Percentiles rank a stretch among this genome's conserved stretches.
Evolutionary conservation across 2,329 filamentous ascomycete species (phyloP).

Genomic region (Daldinia sp.): DNA sequence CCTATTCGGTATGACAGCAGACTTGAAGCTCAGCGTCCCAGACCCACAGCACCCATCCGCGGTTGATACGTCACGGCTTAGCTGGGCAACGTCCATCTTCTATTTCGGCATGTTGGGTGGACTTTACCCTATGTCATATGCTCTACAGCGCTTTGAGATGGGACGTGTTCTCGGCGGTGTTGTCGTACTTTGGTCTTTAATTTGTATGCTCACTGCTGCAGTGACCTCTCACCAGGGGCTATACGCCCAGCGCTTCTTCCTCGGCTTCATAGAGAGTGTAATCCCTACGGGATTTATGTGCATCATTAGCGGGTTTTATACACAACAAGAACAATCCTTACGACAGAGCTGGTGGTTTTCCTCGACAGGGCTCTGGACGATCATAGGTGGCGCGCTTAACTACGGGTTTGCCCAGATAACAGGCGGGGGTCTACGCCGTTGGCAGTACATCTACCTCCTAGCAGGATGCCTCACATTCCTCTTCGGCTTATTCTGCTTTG

Average conservation of each 20-base stretch:
- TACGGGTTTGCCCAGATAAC: conserved; percentile 75
- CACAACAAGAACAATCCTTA: conserved; percentile 72
- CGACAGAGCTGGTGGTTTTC: conserved; percentile 78
- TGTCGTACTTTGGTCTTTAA: conserved; percentile 73
- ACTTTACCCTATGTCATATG: conserved; percentile 78
- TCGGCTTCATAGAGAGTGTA: conserved; percentile 72
- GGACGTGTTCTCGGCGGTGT: conserved; percentile 72
- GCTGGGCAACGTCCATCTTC: conserved; percentile 83
- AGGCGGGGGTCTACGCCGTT: conserved; percentile 65
- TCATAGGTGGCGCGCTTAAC: conserved; percentile 73
- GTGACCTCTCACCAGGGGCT: conserved; percentile 73
- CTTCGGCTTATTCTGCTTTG: conserved; percentile 74
- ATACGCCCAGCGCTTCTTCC: conserved; percentile 74
- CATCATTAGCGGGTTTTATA: conserved; percentile 72
- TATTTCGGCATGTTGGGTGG: conserved; percentile 84
- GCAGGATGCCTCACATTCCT: conserved; percentile 72
- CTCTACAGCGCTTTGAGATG: conserved; percentile 75
- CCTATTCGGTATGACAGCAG: conserved; percentile 80
- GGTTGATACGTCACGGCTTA: conserved; percentile 74
- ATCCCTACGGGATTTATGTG: conserved; percentile 76
- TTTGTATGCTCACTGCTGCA: conserved; percentile 77
- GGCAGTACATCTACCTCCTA: conserved; percentile 79
- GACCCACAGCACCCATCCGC: conserved; percentile 62
- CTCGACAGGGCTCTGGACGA: conserved; percentile 68
- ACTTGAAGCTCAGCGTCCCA: conserved; percentile 70